Percentiles rank a stretch among this genome's conserved stretches.
These are phyloP conservation scores for Podospora pseudopauciseta DNA, from an alignment of 495 filamentous ascomycete species.

Conservation along the genomic window DNA sequence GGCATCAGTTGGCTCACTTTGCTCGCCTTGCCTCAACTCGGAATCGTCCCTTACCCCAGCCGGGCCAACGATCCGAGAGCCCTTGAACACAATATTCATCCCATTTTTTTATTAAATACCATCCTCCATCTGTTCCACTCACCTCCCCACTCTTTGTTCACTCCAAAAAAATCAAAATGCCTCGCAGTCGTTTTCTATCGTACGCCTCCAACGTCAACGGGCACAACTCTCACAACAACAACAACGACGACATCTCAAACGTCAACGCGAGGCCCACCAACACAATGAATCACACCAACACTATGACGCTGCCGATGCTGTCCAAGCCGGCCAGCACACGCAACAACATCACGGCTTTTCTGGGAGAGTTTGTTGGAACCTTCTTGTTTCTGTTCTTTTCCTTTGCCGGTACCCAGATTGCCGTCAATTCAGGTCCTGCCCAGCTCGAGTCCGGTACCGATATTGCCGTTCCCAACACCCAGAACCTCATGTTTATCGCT, in stretches of 20 bases:
- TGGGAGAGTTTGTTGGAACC: slow-evolving; percentile 75
- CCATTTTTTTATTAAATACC: background rate
- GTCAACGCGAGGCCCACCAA: background rate
- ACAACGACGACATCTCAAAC: background rate
- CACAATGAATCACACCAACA: background rate
- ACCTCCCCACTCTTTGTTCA: background rate
- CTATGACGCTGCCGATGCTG: slow-evolving; percentile 25
- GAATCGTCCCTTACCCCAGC: background rate
- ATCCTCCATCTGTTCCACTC: background rate
- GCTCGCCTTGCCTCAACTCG: background rate
- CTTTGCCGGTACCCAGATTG: slow-evolving; percentile 73
- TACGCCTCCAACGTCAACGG: background rate
- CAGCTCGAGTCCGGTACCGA: slow-evolving; percentile 27
- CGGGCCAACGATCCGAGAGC: background rate
- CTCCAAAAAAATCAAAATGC: slow-evolving; percentile 6
- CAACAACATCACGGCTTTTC: slow-evolving; percentile 55
- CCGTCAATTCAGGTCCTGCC: slow-evolving; percentile 46
- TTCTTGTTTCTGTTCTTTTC: slow-evolving; percentile 82
- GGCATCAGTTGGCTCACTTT: background rate
- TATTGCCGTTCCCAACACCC: slow-evolving; percentile 31
- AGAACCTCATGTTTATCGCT: slow-evolving; percentile 63
- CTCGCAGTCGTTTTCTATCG: background rate
- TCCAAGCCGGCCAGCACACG: slow-evolving; percentile 15
- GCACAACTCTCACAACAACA: background rate
- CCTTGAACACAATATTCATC: background rate